A percentile compares a stretch with the other conserved stretches of the same genome.
phyloP scores from a whole-genome alignment of 768 basidiomycete species.

The Dacryopinax spathularia region DNA sequence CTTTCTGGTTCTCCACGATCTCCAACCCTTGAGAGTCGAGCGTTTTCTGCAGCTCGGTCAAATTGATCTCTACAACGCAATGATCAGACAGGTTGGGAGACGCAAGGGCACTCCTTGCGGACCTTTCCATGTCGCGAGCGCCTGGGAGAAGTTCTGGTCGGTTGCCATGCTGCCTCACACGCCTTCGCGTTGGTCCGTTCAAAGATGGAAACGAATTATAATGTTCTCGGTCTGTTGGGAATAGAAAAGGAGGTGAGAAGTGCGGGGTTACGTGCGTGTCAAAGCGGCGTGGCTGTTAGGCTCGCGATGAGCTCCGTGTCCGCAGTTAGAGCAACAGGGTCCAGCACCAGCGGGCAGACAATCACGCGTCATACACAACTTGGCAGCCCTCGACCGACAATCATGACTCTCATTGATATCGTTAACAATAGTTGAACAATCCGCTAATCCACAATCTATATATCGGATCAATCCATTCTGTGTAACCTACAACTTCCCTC shows the following conservation, averaged over 20 bases:
- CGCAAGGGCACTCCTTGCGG: conserved; percentile 14
- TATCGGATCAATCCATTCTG: neutral
- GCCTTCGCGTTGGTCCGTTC: neutral
- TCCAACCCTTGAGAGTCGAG: conserved; percentile 88
- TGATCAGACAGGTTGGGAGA: neutral
- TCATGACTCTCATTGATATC: too few relatives aligned
- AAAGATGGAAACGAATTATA: too few relatives aligned
- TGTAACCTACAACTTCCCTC: neutral
- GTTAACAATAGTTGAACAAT: too few relatives aligned
- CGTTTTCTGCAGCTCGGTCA: conserved; percentile 81
- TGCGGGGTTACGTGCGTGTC: neutral
- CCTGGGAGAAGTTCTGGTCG: conserved; percentile 85
- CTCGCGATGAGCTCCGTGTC: neutral
- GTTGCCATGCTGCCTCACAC: conserved; percentile 14
- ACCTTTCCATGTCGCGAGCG: conserved; percentile 88
- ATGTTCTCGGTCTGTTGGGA: too few relatives aligned
- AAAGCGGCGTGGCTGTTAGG: neutral
- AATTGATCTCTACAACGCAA: conserved; percentile 52
- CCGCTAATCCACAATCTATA: neutral
- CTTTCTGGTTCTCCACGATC: conserved; percentile 97
- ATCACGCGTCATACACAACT: neutral
- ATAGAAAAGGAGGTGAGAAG: neutral
- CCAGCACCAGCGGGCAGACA: neutral
- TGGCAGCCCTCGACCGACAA: too few relatives aligned
- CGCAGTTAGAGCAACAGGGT: neutral